Conservation (phyloP, 179 eudicot genomes). For the Drosera spatulata region DNA sequence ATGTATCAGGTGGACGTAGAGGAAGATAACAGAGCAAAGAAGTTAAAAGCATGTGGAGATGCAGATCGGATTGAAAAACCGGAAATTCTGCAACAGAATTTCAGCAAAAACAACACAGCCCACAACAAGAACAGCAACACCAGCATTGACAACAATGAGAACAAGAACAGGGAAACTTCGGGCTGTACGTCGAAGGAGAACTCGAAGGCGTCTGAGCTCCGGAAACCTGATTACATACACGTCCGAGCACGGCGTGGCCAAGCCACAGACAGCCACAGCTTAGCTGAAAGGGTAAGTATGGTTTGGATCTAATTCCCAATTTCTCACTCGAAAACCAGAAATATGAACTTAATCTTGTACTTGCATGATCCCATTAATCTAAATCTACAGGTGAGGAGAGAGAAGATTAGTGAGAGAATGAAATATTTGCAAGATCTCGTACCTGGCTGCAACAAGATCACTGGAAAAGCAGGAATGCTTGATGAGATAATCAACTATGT, state of each 20-base stretch:
- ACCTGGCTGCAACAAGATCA: conserved; percentile 66
- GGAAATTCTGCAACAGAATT: conserved; percentile 19
- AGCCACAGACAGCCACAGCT: conserved; percentile 98
- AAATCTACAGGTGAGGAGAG: conserved; percentile 66
- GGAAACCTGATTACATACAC: conserved; percentile 78
- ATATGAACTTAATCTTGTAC: too few relatives aligned
- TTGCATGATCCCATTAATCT: too few relatives aligned
- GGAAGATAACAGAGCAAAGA: conserved; percentile 32
- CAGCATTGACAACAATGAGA: conserved; percentile 22
- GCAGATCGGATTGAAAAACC: conserved; percentile 55
- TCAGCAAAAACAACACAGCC: conserved; percentile 31
- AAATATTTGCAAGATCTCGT: conserved; percentile 85
- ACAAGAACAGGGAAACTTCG: conserved; percentile 26
- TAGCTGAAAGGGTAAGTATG: conserved; percentile 81
- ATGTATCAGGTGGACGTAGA: conserved; percentile 34
- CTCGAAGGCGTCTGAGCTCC: conserved; percentile 45
- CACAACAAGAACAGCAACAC: conserved; percentile 22
- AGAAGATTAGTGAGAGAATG: conserved; percentile 93
- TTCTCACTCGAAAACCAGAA: neutral
- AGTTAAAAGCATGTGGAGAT: conserved; percentile 35
- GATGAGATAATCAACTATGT: conserved; percentile 95
- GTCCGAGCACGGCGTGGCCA: conserved; percentile 97
- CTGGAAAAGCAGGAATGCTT: conserved; percentile 53
- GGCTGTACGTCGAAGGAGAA: conserved; percentile 47
- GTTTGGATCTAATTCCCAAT: neutral